Evolutionary conservation across 306 rosid species (phyloP), one percentile per base, ranked within the genome.

Genomic region (Cucumis cinereus): DNA sequence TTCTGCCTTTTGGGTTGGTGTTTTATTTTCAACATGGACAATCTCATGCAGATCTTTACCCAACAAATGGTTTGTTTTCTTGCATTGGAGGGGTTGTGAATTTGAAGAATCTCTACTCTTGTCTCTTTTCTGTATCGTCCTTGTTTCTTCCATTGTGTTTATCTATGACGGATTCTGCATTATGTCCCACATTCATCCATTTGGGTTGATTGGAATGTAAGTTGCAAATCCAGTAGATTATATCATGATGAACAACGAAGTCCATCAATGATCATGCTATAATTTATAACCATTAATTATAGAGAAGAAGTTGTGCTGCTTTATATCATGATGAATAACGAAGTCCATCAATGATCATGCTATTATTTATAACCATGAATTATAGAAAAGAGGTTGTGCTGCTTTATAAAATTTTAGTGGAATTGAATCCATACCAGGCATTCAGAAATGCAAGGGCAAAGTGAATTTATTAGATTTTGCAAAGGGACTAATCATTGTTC

Each of bases 401-500:
- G 49, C 23, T 66, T 10, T 36, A 17, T 35, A 20, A 40, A 20
- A n/a, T 38, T 38, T 47, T 7, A 8, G 16, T 47, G 75, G 35
- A 47, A 70, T 47, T 70, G 57, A 23, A 15, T 70, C 58, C 22
- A 15, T 40, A 41, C 74, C 41, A 13, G 22, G 24, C 58, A 20
- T 70, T 70, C 28, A 50, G 60, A 50, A 28, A 68, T 41, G 69
- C 38, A 68, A 41, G 40, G 40, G 57, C 66, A 24, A 54, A 73
- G 64, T 54, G 28, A 50, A 30, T 30, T 3, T 61, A 0, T 14
- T 49, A 12, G 69, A 72, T 35, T 57, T 59, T 74, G 73, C 82
- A 67, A 16, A 79, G 87, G 86, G 88, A 84, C 75, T 63, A 20
- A 77, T 77, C 22, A 7, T 23, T 61, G 23, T 76, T 19, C 30